Percentiles rank a stretch among this genome's conserved stretches.
phyloP scores from a whole-genome alignment of 179 eudicot species.

The Dionaea muscipula region DNA sequence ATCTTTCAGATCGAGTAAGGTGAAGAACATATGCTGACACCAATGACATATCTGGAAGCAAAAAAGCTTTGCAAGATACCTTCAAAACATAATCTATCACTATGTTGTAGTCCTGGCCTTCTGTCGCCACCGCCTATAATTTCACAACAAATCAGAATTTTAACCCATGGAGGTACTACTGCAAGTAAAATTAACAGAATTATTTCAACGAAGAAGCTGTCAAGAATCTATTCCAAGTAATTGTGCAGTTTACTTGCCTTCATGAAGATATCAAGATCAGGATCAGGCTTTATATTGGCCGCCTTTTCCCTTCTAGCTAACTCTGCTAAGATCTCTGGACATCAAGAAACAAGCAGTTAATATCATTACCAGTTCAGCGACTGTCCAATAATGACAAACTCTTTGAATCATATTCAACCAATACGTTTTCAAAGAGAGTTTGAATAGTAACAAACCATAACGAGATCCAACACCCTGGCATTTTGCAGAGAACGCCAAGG shows the following conservation, averaged over 20 bases:
- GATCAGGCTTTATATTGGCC: constrained; percentile 8
- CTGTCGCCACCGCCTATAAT: constrained; percentile 1
- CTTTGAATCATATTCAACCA: too few relatives aligned
- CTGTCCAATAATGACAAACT: too few relatives aligned
- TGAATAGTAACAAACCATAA: neutral
- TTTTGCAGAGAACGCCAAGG: neutral
- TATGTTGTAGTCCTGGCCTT: constrained; percentile 1
- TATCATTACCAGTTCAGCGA: neutral
- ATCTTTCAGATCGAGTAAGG: too few relatives aligned
- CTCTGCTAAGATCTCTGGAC: neutral
- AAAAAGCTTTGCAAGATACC: neutral
- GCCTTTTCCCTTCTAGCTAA: constrained; percentile 3
- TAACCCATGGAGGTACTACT: too few relatives aligned
- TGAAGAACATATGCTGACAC: too few relatives aligned
- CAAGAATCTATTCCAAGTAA: neutral
- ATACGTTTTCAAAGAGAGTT: too few relatives aligned
- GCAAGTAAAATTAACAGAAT: neutral
- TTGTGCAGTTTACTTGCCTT: neutral
- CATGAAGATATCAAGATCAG: constrained; percentile 1
- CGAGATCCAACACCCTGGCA: constrained; percentile 3
- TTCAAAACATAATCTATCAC: constrained; percentile 6
- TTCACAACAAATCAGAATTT: neutral
- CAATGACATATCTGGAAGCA: too few relatives aligned
- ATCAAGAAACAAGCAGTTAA: neutral
- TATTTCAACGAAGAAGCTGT: neutral